Evolutionary conservation across 2,329 filamentous ascomycete genomes (phyloP), one percentile per base, ranked within the genome.

Genomic region (Cladosporium austrohemisphaericum): DNA sequence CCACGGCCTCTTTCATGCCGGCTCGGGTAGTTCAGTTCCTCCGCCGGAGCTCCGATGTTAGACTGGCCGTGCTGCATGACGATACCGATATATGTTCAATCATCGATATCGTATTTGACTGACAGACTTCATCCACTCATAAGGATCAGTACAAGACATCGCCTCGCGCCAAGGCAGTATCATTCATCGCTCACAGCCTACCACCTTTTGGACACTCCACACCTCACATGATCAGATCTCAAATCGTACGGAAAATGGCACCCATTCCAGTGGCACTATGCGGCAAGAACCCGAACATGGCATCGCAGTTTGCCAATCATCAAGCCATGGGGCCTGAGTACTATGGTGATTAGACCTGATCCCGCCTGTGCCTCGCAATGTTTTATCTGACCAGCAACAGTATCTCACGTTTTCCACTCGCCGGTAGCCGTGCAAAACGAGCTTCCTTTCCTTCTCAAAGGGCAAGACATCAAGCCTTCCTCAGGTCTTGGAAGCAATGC

Each of bases 341-440:
- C 36, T 50, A 59, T 40, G 50, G 57, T 58, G 46, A n/a, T 40
- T 22, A n/a, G n/a, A n/a, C n/a, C n/a, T n/a, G n/a, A n/a, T n/a
- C n/a, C 20, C 16, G 11, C 11, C 11, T 20, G 13, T 16, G 7
- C n/a, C 14, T 9, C 3, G 1, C 36, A 25, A 22, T 22, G 13
- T 41, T 16, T n/a, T 33, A 22, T n/a, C 41, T 36, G 37, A 50
- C 19, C 2, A 8, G 43, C n/a, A 6, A 8, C 40, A 61, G 57
- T 61, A 33, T 52, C 57, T 22, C 59, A 61, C 51, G 57, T 60
- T 13, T 56, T 53, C 43, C 55, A 60, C 37, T 41, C 52, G 20
- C 48, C 54, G 7, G 36, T 48, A 10, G 52, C 52, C 23, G 52
- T 52, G 3, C 45, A 38, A 14, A 48, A 52, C 33, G 59, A 61